Conservation (phyloP, 2,329 filamentous ascomycete species). For the Monilinia fructigena region DNA sequence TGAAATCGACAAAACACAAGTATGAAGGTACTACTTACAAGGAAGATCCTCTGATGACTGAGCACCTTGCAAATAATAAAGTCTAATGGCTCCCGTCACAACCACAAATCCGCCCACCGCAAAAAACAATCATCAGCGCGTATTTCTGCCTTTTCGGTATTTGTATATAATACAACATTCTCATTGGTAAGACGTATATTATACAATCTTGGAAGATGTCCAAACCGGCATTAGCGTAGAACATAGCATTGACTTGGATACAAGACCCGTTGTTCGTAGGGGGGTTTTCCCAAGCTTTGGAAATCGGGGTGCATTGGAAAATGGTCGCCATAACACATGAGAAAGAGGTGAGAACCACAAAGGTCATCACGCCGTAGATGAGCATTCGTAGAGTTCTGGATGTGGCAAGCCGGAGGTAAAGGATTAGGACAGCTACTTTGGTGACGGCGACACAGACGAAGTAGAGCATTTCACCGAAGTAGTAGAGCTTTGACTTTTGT, state of each 20-base stretch:
- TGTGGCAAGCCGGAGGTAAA: constrained; percentile 15
- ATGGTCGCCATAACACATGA: constrained; percentile 1
- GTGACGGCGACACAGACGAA: constrained; percentile 13
- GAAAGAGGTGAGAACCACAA: constrained; percentile 12
- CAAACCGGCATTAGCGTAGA: constrained; percentile 19
- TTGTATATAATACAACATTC: constrained; percentile 14
- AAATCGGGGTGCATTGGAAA: constrained; percentile 20
- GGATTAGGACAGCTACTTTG: constrained; percentile 11
- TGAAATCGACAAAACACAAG: background rate
- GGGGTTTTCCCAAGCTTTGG: constrained; percentile 2
- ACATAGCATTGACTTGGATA: constrained; percentile 4
- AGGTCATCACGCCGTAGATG: constrained; percentile 6
- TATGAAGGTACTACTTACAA: constrained; percentile 18
- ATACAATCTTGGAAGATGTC: constrained; percentile 17
- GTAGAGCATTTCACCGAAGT: constrained; percentile 14
- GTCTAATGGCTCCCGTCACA: constrained; percentile 5
- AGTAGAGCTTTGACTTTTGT: constrained; percentile 13
- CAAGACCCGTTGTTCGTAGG: background rate
- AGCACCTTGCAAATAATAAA: constrained; percentile 20
- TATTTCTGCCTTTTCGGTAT: constrained; percentile 18
- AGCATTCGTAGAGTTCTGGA: constrained; percentile 5
- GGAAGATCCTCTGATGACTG: constrained; percentile 15
- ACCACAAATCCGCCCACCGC: constrained; percentile 18
- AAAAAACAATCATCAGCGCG: constrained; percentile 19
- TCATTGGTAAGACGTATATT: constrained; percentile 16